Conservation (phyloP, 1,284 basidiomycete genomes). For the Schizophyllum commune region DNA sequence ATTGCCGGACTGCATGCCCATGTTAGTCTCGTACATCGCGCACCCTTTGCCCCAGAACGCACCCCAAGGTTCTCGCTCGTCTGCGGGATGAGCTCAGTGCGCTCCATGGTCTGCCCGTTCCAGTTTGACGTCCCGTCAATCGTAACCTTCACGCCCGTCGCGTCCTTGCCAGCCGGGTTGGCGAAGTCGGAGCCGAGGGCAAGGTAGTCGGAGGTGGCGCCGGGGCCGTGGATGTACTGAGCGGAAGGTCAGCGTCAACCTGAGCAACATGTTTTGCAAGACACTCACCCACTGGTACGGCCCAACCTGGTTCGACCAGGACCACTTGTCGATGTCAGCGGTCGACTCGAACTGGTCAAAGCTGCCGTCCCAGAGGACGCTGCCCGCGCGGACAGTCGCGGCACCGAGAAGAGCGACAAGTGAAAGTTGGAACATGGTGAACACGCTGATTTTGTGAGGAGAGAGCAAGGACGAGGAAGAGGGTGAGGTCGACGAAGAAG, state of each 20-base stretch:
- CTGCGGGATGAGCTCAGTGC: slow-evolving; percentile 48
- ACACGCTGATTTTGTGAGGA: too few relatives aligned
- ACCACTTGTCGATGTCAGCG: slow-evolving; percentile 48
- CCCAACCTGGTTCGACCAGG: slow-evolving; percentile 34
- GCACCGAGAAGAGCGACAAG: not conserved
- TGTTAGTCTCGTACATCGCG: not conserved
- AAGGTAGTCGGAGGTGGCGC: slow-evolving; percentile 47
- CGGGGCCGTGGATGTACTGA: slow-evolving; percentile 58
- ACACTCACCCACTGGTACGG: slow-evolving; percentile 51
- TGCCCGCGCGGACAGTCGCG: not conserved
- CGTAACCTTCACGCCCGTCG: slow-evolving; percentile 44
- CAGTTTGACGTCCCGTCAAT: slow-evolving; percentile 46
- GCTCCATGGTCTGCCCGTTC: slow-evolving; percentile 39
- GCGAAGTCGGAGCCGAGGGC: slow-evolving; percentile 45
- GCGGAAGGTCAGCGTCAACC: too few relatives aligned
- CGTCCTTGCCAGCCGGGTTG: slow-evolving; percentile 50
- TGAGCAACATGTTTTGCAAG: too few relatives aligned
- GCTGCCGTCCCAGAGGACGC: slow-evolving; percentile 31
- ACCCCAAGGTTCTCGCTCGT: not conserved
- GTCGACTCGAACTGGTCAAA: slow-evolving; percentile 43
- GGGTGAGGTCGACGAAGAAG: too few relatives aligned
- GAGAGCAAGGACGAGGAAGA: too few relatives aligned
- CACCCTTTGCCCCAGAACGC: not conserved
- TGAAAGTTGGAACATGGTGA: not conserved
- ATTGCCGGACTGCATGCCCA: slow-evolving; percentile 48